phyloP scores from a whole-genome alignment of 176 grass and related monocot genomes.

The Thinopyrum elongatum region DNA sequence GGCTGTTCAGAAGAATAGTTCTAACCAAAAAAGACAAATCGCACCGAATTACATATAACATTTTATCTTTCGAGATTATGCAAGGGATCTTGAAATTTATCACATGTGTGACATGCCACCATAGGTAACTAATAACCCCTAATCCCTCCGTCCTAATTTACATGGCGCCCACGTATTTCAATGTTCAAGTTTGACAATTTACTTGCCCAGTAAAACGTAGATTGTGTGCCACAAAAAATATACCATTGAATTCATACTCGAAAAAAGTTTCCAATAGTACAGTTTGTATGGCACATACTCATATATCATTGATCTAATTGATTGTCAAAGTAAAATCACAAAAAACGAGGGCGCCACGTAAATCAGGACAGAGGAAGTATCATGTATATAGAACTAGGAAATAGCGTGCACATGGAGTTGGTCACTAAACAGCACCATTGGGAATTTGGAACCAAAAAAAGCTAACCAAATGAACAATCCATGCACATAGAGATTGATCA shows the following conservation, averaged over 20 bases:
- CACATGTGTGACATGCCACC: not conserved
- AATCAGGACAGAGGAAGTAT: not conserved
- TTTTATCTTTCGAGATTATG: not conserved
- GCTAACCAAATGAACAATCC: not conserved
- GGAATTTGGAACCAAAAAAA: not conserved
- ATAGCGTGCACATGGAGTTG: not conserved
- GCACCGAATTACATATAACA: not conserved
- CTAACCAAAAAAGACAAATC: not conserved
- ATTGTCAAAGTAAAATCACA: not conserved
- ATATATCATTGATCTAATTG: not conserved
- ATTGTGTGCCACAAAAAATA: not conserved
- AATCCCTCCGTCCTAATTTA: not conserved
- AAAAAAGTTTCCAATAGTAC: not conserved
- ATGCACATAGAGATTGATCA: not conserved
- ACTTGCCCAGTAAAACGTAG: not conserved
- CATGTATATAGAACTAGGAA: not conserved
- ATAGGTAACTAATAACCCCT: constrained; percentile 8
- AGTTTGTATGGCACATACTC: not conserved
- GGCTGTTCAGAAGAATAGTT: constrained; percentile 13
- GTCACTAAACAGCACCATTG: not conserved
- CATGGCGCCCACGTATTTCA: not conserved
- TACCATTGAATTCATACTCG: not conserved
- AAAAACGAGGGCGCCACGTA: not conserved
- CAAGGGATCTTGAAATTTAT: constrained; percentile 3
- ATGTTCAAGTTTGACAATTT: not conserved